These are phyloP conservation scores for Puccinia horiana DNA, from an alignment of 1,284 basidiomycete genomes.

Conservation along the genomic window DNA sequence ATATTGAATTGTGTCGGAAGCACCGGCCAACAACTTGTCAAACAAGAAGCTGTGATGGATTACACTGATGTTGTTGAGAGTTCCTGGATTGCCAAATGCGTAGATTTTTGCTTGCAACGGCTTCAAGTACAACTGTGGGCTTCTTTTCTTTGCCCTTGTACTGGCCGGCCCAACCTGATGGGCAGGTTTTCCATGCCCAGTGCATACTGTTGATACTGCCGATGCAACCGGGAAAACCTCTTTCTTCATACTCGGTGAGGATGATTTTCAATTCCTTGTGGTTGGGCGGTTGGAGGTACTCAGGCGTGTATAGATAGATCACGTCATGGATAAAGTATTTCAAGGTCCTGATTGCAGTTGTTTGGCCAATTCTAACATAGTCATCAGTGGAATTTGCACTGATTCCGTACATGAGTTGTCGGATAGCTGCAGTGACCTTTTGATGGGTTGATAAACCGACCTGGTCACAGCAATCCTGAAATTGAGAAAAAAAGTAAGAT, in stretches of 20 bases:
- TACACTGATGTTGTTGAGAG: conserved; percentile 24
- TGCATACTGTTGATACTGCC: conserved; percentile 4
- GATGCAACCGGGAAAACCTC: conserved; percentile 20
- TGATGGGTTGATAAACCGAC: conserved; percentile 10
- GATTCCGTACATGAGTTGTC: not conserved
- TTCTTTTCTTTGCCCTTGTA: conserved; percentile 1
- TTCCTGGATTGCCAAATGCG: not conserved
- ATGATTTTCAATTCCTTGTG: not conserved
- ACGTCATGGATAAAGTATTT: not conserved
- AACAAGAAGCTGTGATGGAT: not conserved
- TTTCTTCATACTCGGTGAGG: not conserved
- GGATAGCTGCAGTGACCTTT: conserved; percentile 10
- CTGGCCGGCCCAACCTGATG: not conserved
- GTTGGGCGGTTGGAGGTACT: not conserved
- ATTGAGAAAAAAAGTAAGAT: not conserved
- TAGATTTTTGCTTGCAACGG: not conserved
- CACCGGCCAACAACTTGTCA: not conserved
- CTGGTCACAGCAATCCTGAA: not conserved
- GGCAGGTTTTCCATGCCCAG: conserved; percentile 12
- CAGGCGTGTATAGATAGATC: not conserved
- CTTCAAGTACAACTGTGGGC: not conserved
- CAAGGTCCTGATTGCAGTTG: not conserved
- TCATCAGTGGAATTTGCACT: not conserved
- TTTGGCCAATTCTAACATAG: conserved; percentile 5
- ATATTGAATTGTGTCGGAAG: not conserved